A percentile compares a stretch with the other conserved stretches of the same genome.
phyloP scores from a whole-genome alignment of 768 basidiomycete species.

The Boletus vermiculosoides region DNA sequence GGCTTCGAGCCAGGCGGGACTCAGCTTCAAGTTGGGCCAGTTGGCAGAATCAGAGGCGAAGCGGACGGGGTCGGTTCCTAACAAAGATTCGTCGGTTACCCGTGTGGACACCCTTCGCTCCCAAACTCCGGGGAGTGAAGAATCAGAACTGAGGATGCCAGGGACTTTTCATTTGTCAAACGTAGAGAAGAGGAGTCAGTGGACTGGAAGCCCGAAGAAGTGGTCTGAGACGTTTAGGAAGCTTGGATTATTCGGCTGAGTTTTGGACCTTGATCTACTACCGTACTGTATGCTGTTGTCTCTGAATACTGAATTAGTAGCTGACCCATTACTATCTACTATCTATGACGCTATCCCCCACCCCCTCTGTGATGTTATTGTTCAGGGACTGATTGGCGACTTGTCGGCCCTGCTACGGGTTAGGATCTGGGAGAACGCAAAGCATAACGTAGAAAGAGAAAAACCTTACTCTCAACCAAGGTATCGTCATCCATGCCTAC shows the following conservation, averaged over 20 bases:
- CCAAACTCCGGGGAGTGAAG: constrained; percentile 22
- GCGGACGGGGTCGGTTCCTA: background rate
- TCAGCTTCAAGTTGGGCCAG: background rate
- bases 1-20: background rate
- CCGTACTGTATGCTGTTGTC: background rate
- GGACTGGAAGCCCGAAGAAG: constrained; percentile 2
- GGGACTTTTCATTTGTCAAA: constrained; percentile 45
- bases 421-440: background rate
- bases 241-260: constrained; percentile 26
- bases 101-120: constrained; percentile 6
- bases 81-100: background rate
- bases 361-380: background rate
- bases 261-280: background rate
- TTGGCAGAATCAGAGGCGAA: constrained; percentile 4
- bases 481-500: background rate
- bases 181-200: background rate
- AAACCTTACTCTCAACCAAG: background rate
- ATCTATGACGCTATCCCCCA: background rate
- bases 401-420: background rate
- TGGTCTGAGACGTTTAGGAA: constrained; percentile 25
- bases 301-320: background rate
- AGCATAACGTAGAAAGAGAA: background rate
- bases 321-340: background rate
- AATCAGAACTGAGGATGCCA: constrained; percentile 45
- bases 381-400: background rate